phyloP scores from a whole-genome alignment of 192 early-diverging fungal genomes.

The Backusella australiensis region DNA sequence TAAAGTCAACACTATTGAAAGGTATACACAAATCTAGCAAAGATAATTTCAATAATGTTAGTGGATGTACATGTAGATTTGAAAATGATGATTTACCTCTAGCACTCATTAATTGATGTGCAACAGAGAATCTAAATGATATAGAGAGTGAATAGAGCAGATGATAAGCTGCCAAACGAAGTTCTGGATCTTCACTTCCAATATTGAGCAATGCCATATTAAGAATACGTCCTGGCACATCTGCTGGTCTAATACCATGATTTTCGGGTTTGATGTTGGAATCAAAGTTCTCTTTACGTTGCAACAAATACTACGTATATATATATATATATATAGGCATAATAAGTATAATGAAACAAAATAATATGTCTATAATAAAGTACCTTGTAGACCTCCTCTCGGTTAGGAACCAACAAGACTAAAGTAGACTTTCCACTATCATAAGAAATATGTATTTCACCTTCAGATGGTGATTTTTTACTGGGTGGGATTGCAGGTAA shows the following conservation, averaged over 20 bases:
- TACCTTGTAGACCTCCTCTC: constrained; percentile 13
- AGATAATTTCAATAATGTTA: constrained; percentile 26
- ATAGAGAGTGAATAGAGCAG: constrained; percentile 78
- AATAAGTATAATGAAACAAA: background rate
- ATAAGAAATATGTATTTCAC: constrained; percentile 15
- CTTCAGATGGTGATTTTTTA: constrained; percentile 5
- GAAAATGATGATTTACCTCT: constrained; percentile 34
- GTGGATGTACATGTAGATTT: background rate
- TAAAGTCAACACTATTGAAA: constrained; percentile 76
- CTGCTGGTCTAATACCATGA: constrained; percentile 64
- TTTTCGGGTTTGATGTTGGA: background rate
- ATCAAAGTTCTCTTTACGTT: constrained; percentile 8
- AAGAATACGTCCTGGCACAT: constrained; percentile 87
- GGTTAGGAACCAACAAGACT: background rate
- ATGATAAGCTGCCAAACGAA: constrained; percentile 85
- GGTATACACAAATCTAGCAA: constrained; percentile 79
- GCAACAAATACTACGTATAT: background rate
- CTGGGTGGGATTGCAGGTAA: constrained; percentile 5
- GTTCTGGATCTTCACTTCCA: constrained; percentile 68
- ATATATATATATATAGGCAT: background rate
- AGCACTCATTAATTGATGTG: constrained; percentile 68
- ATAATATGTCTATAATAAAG: background rate
- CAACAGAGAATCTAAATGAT: constrained; percentile 79
- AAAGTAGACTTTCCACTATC: constrained; percentile 7
- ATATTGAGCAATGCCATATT: constrained; percentile 90